phyloP scores from a whole-genome alignment of 106 monocot genomes.

The Dendrobium officinale region DNA sequence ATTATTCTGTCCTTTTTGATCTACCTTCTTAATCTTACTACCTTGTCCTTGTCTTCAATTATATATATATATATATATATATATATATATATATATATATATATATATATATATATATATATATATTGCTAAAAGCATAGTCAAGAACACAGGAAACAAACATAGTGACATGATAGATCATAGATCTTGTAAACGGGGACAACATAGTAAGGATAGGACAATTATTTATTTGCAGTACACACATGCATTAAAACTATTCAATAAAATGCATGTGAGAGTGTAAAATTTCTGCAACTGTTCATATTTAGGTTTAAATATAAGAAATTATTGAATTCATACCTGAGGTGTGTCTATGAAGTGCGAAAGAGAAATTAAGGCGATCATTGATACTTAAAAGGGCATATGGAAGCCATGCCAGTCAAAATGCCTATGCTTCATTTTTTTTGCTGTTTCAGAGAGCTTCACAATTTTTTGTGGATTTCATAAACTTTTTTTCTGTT shows the following conservation, averaged over 20 bases:
- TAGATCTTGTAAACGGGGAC: background rate
- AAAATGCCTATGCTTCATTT: background rate
- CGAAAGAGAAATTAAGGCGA: background rate
- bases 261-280: background rate
- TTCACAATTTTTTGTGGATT: background rate
- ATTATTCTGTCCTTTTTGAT: background rate
- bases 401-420: background rate
- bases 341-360: background rate
- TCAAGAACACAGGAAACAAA: background rate
- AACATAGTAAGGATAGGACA: background rate
- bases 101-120: no score
- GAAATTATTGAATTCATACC: background rate
- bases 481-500: background rate
- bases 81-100: no score
- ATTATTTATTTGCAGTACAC: background rate
- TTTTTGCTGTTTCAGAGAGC: background rate
- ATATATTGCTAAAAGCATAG: background rate
- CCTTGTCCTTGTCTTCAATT: background rate
- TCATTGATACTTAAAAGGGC: background rate
- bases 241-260: background rate
- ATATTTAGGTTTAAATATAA: background rate
- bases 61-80: no score
- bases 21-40: background rate
- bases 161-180: background rate
- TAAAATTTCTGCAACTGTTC: background rate